These are phyloP conservation scores for Grifola frondosa DNA, from an alignment of 1,284 basidiomycete species.

Conservation along the genomic window DNA sequence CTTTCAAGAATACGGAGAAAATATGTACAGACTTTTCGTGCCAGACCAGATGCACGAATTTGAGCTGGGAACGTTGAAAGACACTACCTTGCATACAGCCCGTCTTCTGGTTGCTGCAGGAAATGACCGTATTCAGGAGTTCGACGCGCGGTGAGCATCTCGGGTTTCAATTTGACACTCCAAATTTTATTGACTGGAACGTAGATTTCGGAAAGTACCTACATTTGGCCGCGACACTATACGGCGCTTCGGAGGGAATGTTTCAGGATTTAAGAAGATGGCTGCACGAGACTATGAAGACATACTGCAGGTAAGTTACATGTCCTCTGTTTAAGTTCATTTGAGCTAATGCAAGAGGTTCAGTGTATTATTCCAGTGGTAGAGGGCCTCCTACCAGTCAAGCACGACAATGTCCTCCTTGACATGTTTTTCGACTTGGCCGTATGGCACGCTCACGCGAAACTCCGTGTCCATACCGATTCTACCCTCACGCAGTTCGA, in stretches of 20 bases:
- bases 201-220: conserved; percentile 24
- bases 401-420: conserved; percentile 20
- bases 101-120: conserved; percentile 10
- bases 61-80: conserved; percentile 38
- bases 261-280: conserved; percentile 26
- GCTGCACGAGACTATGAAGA: conserved; percentile 32
- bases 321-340: no score
- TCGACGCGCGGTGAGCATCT: conserved; percentile 19
- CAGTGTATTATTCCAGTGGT: conserved; percentile 33
- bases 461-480: conserved; percentile 32
- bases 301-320: conserved; percentile 23
- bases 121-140: neutral
- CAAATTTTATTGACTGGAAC: neutral
- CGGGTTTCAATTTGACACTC: neutral
- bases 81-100: conserved; percentile 4
- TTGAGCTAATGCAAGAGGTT: neutral
- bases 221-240: conserved; percentile 30
- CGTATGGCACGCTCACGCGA: conserved; percentile 33
- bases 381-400: conserved; percentile 26
- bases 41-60: conserved; percentile 40
- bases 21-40: conserved; percentile 31
- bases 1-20: conserved; percentile 19
- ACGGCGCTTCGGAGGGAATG: conserved; percentile 23
- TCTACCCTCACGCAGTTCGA: conserved; percentile 21
- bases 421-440: conserved; percentile 28